A percentile compares a stretch with the other conserved stretches of the same genome.
These are phyloP conservation scores for Anthracocystis setariae DNA, from an alignment of 1,284 basidiomycete genomes.

Conservation along the genomic window DNA sequence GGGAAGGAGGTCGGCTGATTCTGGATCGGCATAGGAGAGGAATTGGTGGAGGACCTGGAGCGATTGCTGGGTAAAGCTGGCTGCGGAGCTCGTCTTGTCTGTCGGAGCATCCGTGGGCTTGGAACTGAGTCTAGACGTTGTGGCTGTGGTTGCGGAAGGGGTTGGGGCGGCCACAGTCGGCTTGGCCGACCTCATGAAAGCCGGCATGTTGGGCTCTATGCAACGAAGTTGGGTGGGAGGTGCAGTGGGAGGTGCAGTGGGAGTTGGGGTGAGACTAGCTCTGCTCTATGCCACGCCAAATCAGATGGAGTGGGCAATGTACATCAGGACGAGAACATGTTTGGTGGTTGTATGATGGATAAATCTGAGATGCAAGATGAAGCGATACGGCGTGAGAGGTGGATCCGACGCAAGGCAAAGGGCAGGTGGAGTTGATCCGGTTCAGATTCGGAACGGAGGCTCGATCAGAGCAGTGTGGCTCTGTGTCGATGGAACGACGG, in stretches of 20 bases:
- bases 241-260: background rate
- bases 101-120: background rate
- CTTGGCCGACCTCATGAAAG: slow-evolving; percentile 22
- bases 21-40: slow-evolving; percentile 41
- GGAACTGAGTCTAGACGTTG: slow-evolving; percentile 1
- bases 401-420: too few species aligned
- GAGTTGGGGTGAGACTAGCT: too few species aligned
- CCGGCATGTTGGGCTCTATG: slow-evolving; percentile 11
- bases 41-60: slow-evolving; percentile 44
- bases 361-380: background rate
- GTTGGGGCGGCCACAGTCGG: background rate
- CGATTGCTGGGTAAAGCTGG: slow-evolving; percentile 32
- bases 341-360: too few species aligned
- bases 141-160: slow-evolving; percentile 6
- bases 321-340: too few species aligned
- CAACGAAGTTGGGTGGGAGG: background rate
- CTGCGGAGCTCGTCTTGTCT: slow-evolving; percentile 11
- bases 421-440: too few species aligned
- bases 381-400: background rate
- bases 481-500: too few species aligned
- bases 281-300: too few species aligned
- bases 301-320: background rate
- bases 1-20: slow-evolving; percentile 32
- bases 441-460: too few species aligned
- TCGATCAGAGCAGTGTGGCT: too few species aligned